A percentile compares a stretch with the other conserved stretches of the same genome.
Evolutionary conservation across 345 rosid genomes (phyloP).

Genomic region (Salix suchowensis): DNA sequence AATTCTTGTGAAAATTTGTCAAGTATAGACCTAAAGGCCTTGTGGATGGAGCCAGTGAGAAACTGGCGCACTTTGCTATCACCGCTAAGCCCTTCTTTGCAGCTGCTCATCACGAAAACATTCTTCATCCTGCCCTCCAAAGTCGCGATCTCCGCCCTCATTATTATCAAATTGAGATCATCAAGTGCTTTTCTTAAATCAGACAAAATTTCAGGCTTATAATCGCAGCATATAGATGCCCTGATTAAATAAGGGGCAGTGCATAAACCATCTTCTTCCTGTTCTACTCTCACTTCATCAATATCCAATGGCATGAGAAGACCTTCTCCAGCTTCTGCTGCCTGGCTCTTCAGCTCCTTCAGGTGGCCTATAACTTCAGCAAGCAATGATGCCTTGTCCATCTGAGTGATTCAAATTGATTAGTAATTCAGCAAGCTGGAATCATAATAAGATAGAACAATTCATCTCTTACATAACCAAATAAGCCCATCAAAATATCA

Average conservation of each 20-base stretch:
- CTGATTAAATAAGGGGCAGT: constrained; percentile 27
- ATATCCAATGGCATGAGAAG: constrained; percentile 47
- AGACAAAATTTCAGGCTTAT: constrained; percentile 45
- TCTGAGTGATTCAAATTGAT: constrained; percentile 24
- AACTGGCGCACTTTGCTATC: constrained; percentile 10
- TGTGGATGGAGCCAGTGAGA: constrained; percentile 26
- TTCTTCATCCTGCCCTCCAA: constrained; percentile 46
- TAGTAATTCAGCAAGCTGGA: not conserved
- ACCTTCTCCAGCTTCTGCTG: constrained; percentile 42
- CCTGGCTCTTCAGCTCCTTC: constrained; percentile 45
- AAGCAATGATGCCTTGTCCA: constrained; percentile 77
- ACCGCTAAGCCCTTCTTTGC: constrained; percentile 13
- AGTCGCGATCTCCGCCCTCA: constrained; percentile 49
- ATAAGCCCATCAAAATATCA: not conserved
- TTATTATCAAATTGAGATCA: constrained; percentile 39
- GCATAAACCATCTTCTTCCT: constrained; percentile 6
- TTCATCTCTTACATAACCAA: not conserved
- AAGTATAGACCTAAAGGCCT: constrained; percentile 36
- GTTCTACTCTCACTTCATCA: constrained; percentile 53
- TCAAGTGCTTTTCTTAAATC: constrained; percentile 47
- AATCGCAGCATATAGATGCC: constrained; percentile 56
- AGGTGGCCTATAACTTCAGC: constrained; percentile 52
- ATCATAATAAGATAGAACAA: not conserved
- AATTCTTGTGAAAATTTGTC: constrained; percentile 44
- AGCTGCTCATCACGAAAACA: constrained; percentile 35